Evolutionary conservation across 2,329 filamentous ascomycete species (phyloP).

Genomic region (Proliferodiscus dingleyae): DNA sequence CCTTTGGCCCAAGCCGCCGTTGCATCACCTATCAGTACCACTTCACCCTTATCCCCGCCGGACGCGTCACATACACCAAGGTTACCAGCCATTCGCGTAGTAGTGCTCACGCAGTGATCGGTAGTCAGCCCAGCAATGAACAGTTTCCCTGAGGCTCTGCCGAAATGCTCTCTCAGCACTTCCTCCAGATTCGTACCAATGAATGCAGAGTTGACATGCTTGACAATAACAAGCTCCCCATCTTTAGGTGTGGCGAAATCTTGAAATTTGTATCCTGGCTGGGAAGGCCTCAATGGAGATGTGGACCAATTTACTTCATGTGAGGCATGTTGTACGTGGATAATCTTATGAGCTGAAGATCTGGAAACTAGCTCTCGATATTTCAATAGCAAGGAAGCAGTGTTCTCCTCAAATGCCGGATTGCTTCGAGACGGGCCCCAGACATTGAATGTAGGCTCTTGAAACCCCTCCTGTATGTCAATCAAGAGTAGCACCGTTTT

Average conservation of each 20-base stretch:
- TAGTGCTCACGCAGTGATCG: slow-evolving; percentile 46
- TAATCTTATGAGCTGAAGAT: slow-evolving; percentile 29
- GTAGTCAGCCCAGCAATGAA: slow-evolving; percentile 40
- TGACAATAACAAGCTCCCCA: slow-evolving; percentile 38
- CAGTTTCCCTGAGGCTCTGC: slow-evolving; percentile 5
- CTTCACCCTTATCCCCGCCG: slow-evolving; percentile 31
- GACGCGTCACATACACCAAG: slow-evolving; percentile 36
- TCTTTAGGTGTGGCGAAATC: slow-evolving; percentile 24
- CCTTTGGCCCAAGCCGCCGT: slow-evolving; percentile 41
- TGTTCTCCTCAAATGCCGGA: slow-evolving; percentile 39
- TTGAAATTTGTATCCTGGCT: slow-evolving; percentile 19
- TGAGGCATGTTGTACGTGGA: slow-evolving; percentile 44
- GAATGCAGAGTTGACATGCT: slow-evolving; percentile 43
- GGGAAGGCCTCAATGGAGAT: slow-evolving; percentile 36
- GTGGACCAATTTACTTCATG: slow-evolving; percentile 6
- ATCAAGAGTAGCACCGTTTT: slow-evolving; percentile 42
- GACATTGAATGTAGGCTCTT: slow-evolving; percentile 30
- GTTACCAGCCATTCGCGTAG: slow-evolving; percentile 43
- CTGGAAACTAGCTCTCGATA: slow-evolving; percentile 34
- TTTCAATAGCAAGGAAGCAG: slow-evolving; percentile 34
- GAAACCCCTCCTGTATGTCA: slow-evolving; percentile 42
- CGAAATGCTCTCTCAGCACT: slow-evolving; percentile 29
- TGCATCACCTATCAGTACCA: slow-evolving; percentile 42
- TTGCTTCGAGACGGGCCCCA: slow-evolving; percentile 41
- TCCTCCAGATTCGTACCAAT: slow-evolving; percentile 40